These are phyloP conservation scores for Lithocarpus polystachyus DNA, from an alignment of 306 rosid species.

Conservation along the genomic window DNA sequence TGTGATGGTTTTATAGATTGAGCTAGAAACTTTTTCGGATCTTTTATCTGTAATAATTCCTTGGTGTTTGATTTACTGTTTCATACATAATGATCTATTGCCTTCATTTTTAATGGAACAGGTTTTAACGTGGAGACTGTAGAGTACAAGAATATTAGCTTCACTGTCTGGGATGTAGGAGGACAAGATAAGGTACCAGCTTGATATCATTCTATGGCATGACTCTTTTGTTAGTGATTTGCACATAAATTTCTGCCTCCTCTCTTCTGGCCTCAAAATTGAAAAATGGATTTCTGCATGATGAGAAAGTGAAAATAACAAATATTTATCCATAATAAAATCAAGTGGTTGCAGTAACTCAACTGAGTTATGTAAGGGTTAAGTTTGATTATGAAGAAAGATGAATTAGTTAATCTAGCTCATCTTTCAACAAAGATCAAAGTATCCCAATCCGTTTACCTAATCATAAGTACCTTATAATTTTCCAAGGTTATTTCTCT, in stretches of 20 bases:
- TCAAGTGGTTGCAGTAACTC: too few species aligned
- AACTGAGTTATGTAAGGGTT: too few species aligned
- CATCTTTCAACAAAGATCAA: too few species aligned
- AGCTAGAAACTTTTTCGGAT: background rate
- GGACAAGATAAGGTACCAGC: conserved; percentile 48
- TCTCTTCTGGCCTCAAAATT: background rate
- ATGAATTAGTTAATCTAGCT: too few species aligned
- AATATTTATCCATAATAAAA: too few species aligned
- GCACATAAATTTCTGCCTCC: too few species aligned
- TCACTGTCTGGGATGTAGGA: conserved; percentile 56
- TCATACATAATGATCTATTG: background rate
- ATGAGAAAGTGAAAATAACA: background rate
- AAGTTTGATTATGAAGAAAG: too few species aligned
- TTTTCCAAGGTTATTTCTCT: too few species aligned
- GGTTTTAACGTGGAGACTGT: conserved; percentile 53
- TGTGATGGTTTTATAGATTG: background rate
- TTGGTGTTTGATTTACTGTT: background rate
- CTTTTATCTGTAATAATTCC: background rate
- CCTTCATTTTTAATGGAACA: conserved; percentile 22
- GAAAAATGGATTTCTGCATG: background rate
- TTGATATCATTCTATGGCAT: background rate
- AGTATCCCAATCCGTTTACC: too few species aligned
- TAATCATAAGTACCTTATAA: too few species aligned
- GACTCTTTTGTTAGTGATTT: too few species aligned
- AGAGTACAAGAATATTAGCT: conserved; percentile 38